Percentiles rank a stretch among this genome's conserved stretches.
phyloP scores from a whole-genome alignment of 352 stramenopile genomes.

The Phytophthora fragariaefolia region DNA sequence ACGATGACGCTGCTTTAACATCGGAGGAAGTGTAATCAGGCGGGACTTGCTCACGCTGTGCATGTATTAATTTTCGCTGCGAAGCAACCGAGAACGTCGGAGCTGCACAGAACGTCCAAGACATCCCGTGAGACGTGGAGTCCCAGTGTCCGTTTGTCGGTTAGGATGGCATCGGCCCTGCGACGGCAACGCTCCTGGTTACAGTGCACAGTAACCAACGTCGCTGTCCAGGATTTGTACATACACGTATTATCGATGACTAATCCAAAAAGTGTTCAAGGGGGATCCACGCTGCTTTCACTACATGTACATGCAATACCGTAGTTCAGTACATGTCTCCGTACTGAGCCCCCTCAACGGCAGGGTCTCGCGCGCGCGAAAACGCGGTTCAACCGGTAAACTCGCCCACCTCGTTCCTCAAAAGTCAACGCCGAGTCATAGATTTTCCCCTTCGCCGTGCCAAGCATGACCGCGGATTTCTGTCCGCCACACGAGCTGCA shows the following conservation, averaged over 20 bases:
- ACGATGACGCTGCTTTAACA: conserved; percentile 3
- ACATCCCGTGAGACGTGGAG: conserved; percentile 31
- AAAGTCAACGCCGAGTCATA: conserved; percentile 22
- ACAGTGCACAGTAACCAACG: no score
- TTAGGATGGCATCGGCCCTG: neutral
- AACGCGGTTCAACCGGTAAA: conserved; percentile 8
- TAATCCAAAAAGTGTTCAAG: neutral
- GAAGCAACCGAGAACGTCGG: conserved; percentile 16
- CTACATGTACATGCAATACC: neutral
- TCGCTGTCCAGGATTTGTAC: conserved; percentile 1
- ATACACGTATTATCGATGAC: conserved; percentile 8
- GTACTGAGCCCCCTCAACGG: no score
- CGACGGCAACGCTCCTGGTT: neutral
- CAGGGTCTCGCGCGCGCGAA: no score
- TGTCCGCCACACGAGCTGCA: conserved; percentile 15
- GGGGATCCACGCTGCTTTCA: neutral
- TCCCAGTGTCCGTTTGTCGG: conserved; percentile 1
- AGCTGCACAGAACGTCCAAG: conserved; percentile 23
- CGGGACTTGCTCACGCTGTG: conserved; percentile 9
- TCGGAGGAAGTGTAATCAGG: conserved; percentile 14
- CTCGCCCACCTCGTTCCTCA: neutral
- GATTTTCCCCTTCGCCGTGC: neutral
- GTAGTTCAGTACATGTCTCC: neutral
- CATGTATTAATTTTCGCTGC: conserved; percentile 3
- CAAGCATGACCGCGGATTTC: neutral